Evolutionary conservation across 2,329 filamentous ascomycete genomes (phyloP).

Genomic region (Ambrosiella xylebori): DNA sequence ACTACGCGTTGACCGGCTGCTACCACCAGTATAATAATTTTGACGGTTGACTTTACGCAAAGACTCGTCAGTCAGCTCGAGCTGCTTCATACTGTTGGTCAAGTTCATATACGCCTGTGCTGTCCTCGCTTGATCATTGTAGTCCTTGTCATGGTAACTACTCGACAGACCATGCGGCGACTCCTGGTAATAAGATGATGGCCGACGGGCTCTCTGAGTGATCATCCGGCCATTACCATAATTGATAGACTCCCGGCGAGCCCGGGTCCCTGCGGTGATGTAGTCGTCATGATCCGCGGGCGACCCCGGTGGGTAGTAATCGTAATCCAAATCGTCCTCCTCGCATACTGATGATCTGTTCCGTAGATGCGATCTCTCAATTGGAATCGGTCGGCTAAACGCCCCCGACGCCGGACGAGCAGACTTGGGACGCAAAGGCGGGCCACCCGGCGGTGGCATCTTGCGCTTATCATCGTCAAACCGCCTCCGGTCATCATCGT

Average conservation of each 20-base stretch:
- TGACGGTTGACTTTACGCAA: slow-evolving; percentile 33
- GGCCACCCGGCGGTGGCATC: slow-evolving; percentile 3
- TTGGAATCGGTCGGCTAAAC: slow-evolving; percentile 2
- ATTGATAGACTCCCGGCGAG: slow-evolving; percentile 7
- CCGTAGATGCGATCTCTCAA: slow-evolving; percentile 7
- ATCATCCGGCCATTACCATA: not conserved
- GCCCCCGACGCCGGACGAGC: slow-evolving; percentile 8
- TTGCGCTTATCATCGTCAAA: slow-evolving; percentile 12
- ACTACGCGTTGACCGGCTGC: slow-evolving; percentile 40
- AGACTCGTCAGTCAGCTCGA: slow-evolving; percentile 30
- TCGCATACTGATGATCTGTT: slow-evolving; percentile 4
- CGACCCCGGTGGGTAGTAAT: not conserved
- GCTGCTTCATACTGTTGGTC: slow-evolving; percentile 8
- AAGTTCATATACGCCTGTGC: slow-evolving; percentile 23
- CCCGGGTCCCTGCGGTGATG: slow-evolving; percentile 1
- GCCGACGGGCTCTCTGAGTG: not conserved
- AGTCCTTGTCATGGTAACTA: slow-evolving; percentile 17
- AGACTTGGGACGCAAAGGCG: slow-evolving; percentile 8
- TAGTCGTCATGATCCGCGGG: slow-evolving; percentile 9
- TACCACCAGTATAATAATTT: slow-evolving; percentile 24
- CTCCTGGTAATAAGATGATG: slow-evolving; percentile 8
- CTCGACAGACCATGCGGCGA: not conserved
- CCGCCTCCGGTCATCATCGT: slow-evolving; percentile 8
- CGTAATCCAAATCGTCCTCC: slow-evolving; percentile 5
- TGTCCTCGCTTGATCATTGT: slow-evolving; percentile 26